Evolutionary conservation across 768 basidiomycete species (phyloP).

Genomic region (Hypholoma fasciculare): DNA sequence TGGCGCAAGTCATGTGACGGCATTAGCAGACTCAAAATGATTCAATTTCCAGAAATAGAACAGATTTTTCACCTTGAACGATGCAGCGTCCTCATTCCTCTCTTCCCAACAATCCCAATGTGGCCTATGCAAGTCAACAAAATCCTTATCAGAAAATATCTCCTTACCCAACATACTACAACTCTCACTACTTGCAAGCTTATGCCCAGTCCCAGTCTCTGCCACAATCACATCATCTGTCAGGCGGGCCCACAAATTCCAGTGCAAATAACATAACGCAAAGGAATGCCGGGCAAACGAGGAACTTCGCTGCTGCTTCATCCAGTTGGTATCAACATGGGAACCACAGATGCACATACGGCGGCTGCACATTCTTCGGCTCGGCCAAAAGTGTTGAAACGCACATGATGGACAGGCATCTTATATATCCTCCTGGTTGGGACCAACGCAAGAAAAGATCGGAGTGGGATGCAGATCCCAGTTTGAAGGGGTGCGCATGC

Average conservation of each 20-base stretch:
- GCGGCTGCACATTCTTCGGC: slow-evolving; percentile 67
- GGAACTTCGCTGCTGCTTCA: slow-evolving; percentile 3
- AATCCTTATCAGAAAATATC: not conserved
- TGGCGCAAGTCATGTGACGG: slow-evolving; percentile 19
- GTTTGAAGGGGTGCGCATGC: slow-evolving; percentile 65
- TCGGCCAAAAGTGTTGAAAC: slow-evolving; percentile 70
- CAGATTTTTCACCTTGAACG: not conserved
- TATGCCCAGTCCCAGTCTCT: slow-evolving; percentile 36
- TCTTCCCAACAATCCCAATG: slow-evolving; percentile 9
- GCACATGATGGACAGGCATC: slow-evolving; percentile 91
- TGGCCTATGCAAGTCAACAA: not conserved
- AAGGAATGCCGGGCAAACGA: not conserved
- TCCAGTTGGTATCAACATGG: slow-evolving; percentile 66
- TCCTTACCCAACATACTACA: slow-evolving; percentile 30
- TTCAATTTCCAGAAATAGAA: slow-evolving; percentile 3
- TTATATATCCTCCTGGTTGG: slow-evolving; percentile 80
- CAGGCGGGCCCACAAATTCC: not conserved
- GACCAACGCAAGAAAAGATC: slow-evolving; percentile 48
- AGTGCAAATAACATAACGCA: not conserved
- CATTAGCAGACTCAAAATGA: not conserved
- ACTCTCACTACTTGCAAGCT: slow-evolving; percentile 58
- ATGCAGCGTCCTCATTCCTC: slow-evolving; percentile 22
- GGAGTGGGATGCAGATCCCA: slow-evolving; percentile 84
- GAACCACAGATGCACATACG: slow-evolving; percentile 56
- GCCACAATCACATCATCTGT: not conserved